Base-by-base conservation (phyloP, 768 basidiomycete species). In the Suillus bovinus region DNA sequence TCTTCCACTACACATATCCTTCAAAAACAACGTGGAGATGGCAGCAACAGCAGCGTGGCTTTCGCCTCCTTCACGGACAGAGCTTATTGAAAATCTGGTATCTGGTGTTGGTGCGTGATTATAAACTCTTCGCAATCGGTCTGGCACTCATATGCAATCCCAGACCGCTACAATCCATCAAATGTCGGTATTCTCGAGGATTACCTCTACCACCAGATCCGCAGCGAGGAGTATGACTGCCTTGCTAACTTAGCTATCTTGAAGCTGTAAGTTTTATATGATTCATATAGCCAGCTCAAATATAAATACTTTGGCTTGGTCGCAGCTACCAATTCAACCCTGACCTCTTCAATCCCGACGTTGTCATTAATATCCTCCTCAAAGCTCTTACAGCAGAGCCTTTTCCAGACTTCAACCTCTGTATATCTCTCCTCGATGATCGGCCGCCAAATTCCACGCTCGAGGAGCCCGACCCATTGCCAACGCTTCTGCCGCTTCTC, bases 91-190 rank as follows among this genome's bases (percentile, higher is more conserved):
- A 71, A 89, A 90, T 68, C 85, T 98, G 24, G 93, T 95, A 29
- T 93, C 91, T 27, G 93, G 93, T 49, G 93, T 95, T 53, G 93
- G 93, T 92, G 64, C 66, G 91, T 75, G 56, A 41, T 24, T 24
- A n/a, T 58, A 44, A 64, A 22, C 29, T 34, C 20, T 13, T 24
- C 17, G 41, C 47, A 7, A 33, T 55, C 61, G 55, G 7, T 57
- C 16, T 33, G 5, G 29, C 59, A 34, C 42, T 62, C 20, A 24
- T 56, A 65, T 59, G 42, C 58, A 33, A 61, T 62, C 56, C 10
- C 62, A 97, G 96, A 99, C 81, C 90, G 96, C 63, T 99, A 99
- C 77, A 99, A 98, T 78, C 96, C 96, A 47, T 88, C 89, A 58
- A 99, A 99, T 74, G 87, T 96, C 63, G 81, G 86, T 41, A 91